phyloP scores from a whole-genome alignment of 1,139 yeast genomes.

The Kodamaea arcana region DNA sequence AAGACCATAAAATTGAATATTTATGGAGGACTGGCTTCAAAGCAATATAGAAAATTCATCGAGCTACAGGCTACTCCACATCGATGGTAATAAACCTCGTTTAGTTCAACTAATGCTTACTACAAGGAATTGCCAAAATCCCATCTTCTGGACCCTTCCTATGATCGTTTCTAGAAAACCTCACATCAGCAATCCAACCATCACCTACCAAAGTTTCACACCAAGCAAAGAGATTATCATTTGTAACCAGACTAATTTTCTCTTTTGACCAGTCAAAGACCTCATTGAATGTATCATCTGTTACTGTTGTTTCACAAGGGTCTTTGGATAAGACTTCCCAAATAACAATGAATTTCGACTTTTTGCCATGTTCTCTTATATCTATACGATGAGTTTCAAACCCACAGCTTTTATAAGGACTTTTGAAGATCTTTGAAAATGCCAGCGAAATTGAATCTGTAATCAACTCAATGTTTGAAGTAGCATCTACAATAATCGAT shows the following conservation, averaged over 20 bases:
- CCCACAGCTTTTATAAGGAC: background rate
- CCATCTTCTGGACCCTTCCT: background rate
- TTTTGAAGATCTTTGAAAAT: background rate
- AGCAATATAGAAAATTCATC: too few species aligned
- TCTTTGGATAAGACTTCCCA: background rate
- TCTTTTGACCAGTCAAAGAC: background rate
- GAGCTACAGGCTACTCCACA: too few species aligned
- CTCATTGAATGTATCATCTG: background rate
- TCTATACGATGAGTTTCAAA: background rate
- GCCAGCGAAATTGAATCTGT: background rate
- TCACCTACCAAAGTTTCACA: background rate
- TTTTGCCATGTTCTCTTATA: background rate
- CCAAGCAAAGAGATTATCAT: background rate
- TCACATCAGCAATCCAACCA: background rate
- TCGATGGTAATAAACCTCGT: too few species aligned
- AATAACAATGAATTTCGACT: background rate
- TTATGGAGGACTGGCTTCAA: too few species aligned
- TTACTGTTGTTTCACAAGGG: background rate
- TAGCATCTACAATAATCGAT: background rate
- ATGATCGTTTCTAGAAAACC: background rate
- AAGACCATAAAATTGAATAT: too few species aligned
- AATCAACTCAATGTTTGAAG: background rate
- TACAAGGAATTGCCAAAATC: background rate
- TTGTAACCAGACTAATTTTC: background rate
- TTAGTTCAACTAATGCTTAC: too few species aligned